Evolutionary conservation across 352 stramenopile species (phyloP).

Genomic region (Elongisporangium anandrum): DNA sequence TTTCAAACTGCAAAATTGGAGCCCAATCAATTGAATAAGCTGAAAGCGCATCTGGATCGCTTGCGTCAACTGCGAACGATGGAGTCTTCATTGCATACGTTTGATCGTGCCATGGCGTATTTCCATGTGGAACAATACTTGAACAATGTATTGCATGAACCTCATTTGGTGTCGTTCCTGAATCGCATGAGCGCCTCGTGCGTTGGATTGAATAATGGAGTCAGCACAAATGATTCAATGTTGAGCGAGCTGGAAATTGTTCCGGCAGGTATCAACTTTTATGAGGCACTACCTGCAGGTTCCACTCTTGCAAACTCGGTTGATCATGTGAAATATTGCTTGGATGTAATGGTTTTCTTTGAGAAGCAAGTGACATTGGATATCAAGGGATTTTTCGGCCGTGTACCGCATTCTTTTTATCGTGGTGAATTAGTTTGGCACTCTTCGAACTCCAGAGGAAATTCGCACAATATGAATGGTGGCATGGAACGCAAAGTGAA

Average conservation of each 20-base stretch:
- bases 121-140: conserved; percentile 84
- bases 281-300: conserved; percentile 45
- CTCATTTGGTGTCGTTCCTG: conserved; percentile 50
- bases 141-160: conserved; percentile 71
- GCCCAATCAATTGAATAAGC: conserved; percentile 45
- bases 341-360: conserved; percentile 85
- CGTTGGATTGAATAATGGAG: conserved; percentile 5
- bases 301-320: conserved; percentile 54
- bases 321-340: conserved; percentile 75
- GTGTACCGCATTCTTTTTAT: conserved; percentile 71
- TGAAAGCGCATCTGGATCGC: conserved; percentile 65
- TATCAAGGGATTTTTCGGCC: conserved; percentile 58
- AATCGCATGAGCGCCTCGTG: conserved; percentile 70
- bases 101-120: conserved; percentile 71
- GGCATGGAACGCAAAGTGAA: conserved; percentile 59
- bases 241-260: conserved; percentile 48
- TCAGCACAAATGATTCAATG: conserved; percentile 12
- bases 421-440: conserved; percentile 78
- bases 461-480: conserved; percentile 7
- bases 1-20: conserved; percentile 78
- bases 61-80: conserved; percentile 73
- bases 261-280: conserved; percentile 61
- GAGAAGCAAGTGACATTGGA: conserved; percentile 82
- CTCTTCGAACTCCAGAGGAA: conserved; percentile 11
- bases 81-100: conserved; percentile 74